These are phyloP conservation scores for Orbilia javanica DNA, from an alignment of 2,329 filamentous ascomycete genomes.

Conservation along the genomic window DNA sequence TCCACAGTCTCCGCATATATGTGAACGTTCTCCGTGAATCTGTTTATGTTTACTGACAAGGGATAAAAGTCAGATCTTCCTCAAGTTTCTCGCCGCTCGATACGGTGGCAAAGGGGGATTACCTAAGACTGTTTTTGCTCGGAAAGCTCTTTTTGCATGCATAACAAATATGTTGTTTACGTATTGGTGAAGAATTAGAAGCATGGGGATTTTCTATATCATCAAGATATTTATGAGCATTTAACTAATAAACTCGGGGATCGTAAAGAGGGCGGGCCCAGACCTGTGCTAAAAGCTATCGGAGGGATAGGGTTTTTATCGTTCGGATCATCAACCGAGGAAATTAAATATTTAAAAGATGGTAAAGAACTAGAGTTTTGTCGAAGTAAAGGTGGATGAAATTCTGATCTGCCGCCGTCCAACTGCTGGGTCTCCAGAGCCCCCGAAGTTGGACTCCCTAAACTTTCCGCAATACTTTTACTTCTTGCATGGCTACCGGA, in stretches of 20 bases:
- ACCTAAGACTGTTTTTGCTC: slow-evolving; percentile 42
- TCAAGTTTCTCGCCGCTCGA: not conserved
- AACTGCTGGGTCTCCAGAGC: slow-evolving; percentile 27
- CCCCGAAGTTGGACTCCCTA: slow-evolving; percentile 2
- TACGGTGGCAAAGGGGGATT: not conserved
- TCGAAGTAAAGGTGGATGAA: slow-evolving; percentile 36
- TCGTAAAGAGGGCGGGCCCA: not conserved
- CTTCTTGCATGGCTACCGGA: slow-evolving; percentile 30
- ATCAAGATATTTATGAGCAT: not conserved
- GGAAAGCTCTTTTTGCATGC: slow-evolving; percentile 52
- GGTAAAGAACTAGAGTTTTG: slow-evolving; percentile 39
- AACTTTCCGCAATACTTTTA: slow-evolving; percentile 28
- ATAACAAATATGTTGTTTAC: slow-evolving; percentile 53
- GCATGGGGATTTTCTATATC: slow-evolving; percentile 32
- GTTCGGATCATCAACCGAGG: slow-evolving; percentile 53
- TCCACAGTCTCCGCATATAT: slow-evolving; percentile 47
- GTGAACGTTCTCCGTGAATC: slow-evolving; percentile 50
- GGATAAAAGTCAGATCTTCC: not conserved
- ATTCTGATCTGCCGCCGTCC: slow-evolving; percentile 29
- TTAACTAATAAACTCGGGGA: not conserved
- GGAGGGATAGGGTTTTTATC: slow-evolving; percentile 47
- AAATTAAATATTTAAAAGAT: slow-evolving; percentile 50
- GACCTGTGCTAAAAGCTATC: slow-evolving; percentile 44
- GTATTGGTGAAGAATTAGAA: slow-evolving; percentile 41
- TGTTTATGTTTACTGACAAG: slow-evolving; percentile 52